phyloP scores from a whole-genome alignment of 306 rosid species.

The Urtica urens region DNA sequence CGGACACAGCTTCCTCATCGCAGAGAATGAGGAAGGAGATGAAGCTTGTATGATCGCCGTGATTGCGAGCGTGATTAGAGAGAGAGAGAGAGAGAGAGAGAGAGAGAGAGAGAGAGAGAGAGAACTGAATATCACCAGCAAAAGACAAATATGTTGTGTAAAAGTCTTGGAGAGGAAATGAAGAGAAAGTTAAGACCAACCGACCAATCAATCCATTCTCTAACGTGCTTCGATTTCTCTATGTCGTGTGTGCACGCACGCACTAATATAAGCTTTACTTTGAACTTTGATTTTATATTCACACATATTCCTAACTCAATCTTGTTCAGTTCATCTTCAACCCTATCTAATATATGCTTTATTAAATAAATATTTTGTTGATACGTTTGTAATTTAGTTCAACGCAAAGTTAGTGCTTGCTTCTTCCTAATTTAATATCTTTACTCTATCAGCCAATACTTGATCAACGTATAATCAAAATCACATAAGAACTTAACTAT shows the following conservation, averaged over 20 bases:
- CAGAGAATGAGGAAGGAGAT: conserved; percentile 2
- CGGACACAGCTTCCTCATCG: conserved; percentile 88
- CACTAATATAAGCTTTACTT: conserved; percentile 5
- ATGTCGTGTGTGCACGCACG: conserved; percentile 96
- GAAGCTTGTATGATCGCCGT: no score
- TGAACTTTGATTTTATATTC: no score
- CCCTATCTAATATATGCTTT: neutral
- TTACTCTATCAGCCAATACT: no score
- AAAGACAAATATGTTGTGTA: conserved; percentile 4
- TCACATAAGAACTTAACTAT: no score
- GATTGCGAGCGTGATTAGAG: no score
- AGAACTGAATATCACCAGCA: neutral
- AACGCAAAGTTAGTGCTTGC: neutral
- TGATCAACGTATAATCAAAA: no score
- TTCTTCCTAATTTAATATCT: neutral
- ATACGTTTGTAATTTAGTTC: neutral
- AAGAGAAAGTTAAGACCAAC: conserved; percentile 28
- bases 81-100: neutral
- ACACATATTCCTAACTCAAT: no score
- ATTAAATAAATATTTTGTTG: neutral
- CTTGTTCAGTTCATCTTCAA: neutral
- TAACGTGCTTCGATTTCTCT: conserved; percentile 57
- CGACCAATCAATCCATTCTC: conserved; percentile 30
- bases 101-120: conserved; percentile 7
- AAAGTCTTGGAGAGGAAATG: conserved; percentile 27